phyloP scores from a whole-genome alignment of 1,139 yeast species.

The Yamadazyma epiphylla region DNA sequence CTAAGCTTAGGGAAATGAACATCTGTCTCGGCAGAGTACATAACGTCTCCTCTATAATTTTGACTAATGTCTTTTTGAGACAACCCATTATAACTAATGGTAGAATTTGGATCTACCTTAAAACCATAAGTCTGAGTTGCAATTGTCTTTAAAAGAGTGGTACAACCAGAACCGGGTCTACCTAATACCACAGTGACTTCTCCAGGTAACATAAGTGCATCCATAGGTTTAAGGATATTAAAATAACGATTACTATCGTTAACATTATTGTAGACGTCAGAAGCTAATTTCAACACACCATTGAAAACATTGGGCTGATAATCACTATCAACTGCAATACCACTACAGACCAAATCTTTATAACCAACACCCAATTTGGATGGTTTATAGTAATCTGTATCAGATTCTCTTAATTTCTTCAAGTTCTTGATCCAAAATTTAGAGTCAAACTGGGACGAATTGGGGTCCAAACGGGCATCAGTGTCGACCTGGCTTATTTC shows the following conservation, averaged over 20 bases:
- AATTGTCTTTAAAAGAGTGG: slow-evolving; percentile 68
- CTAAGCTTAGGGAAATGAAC: slow-evolving; percentile 50
- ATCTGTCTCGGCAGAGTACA: slow-evolving; percentile 52
- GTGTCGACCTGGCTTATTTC: slow-evolving; percentile 23
- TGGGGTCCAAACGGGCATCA: slow-evolving; percentile 23
- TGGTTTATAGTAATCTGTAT: slow-evolving; percentile 62
- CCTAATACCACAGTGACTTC: slow-evolving; percentile 74
- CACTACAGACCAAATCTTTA: slow-evolving; percentile 65
- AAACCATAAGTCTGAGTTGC: slow-evolving; percentile 73
- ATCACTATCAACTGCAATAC: slow-evolving; percentile 73
- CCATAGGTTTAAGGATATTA: slow-evolving; percentile 32
- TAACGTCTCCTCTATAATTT: slow-evolving; percentile 37
- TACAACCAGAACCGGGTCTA: slow-evolving; percentile 83
- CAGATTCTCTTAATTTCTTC: slow-evolving; percentile 47
- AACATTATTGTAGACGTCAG: slow-evolving; percentile 11
- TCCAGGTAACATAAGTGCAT: slow-evolving; percentile 48
- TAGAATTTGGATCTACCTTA: slow-evolving; percentile 48
- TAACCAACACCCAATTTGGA: slow-evolving; percentile 68
- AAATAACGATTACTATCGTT: slow-evolving; percentile 17
- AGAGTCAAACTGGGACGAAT: slow-evolving; percentile 54
- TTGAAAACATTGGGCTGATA: slow-evolving; percentile 72
- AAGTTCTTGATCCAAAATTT: slow-evolving; percentile 71
- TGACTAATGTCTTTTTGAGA: slow-evolving; percentile 20
- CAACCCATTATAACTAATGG: slow-evolving; percentile 28
- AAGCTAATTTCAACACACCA: slow-evolving; percentile 23